Base-by-base conservation (phyloP, 805 yeast genomes). In the Myxozyma neglecta region DNA sequence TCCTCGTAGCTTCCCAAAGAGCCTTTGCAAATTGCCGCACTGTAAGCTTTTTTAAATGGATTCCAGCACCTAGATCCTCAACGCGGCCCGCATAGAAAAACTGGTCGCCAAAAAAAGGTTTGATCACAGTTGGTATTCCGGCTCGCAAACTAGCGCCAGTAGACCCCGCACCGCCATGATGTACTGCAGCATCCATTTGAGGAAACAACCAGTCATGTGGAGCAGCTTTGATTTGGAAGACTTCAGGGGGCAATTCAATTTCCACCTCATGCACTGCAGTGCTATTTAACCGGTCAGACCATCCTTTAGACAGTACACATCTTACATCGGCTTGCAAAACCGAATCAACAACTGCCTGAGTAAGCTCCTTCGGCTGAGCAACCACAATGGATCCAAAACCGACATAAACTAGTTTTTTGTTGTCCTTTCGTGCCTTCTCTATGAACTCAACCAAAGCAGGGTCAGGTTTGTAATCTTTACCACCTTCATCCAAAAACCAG, bases 371-470 rank as follows among this genome's bases (percentile, higher is more conserved):
- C 0, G 97, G 92, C 72, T 93, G 86, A 3, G 86, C 80, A 2
- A 93, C 97, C 6, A 93, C 96, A 72, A 93, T 93, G 0, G 97
- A 90, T 0, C 98, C 98, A 76, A 93, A 93, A 0, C 98, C 98
- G 71, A 93, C 88, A 73, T 93, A 93, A 0, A 91, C 96, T 35
- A 93, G 68, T 70, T 88, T 89, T 72, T 87, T 88, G 0, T 77
- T 76, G 53, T 84, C 86, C 1, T 70, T 69, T 52, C 80, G 76
- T 0, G 97, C 97, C 53, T 76, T 73, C 13, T 75, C 69, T 48
- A 93, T 84, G 69, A 93, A 93, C 6, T 77, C 76, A 0, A 74
- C 64, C 45, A 93, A 74, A 11, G 76, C 84, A 8, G 74, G 67
- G 0, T 90, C 88, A 2, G 97, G 96, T 1, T 75, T 71, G 71